phyloP scores from a whole-genome alignment of 2,329 filamentous ascomycete species.

The Xylaria polymorpha region DNA sequence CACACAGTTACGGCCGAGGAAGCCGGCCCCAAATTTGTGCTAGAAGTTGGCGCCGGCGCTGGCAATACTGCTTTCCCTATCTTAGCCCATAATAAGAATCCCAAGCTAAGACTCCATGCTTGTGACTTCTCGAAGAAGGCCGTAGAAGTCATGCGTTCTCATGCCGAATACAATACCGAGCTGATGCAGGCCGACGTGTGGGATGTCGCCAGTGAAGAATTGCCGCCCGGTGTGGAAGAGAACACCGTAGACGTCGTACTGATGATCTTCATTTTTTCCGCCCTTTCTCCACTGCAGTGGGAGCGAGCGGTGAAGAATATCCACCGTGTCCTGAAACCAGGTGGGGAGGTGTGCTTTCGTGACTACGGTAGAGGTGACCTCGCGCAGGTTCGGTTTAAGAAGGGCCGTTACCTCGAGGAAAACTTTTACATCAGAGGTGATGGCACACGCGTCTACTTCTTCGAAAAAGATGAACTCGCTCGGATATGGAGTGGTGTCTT shows the following conservation, averaged over 20 bases:
- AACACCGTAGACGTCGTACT: conserved; percentile 91
- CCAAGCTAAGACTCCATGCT: conserved; percentile 83
- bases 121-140: conserved; percentile 97
- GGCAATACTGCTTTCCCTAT: conserved; percentile 97
- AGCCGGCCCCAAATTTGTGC: conserved; percentile 75
- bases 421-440: conserved; percentile 98
- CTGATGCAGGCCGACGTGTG: conserved; percentile 91
- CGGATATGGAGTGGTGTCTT: conserved; percentile 74
- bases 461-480: conserved; percentile 84
- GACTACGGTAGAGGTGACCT: conserved; percentile 97
- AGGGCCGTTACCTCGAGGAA: conserved; percentile 91
- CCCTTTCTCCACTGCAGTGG: conserved; percentile 88
- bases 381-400: conserved; percentile 96
- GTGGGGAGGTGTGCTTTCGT: conserved; percentile 92
- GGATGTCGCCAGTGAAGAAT: conserved; percentile 79
- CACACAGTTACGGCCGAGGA: conserved; percentile 76
- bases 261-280: conserved; percentile 98
- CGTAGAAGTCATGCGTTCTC: conserved; percentile 88
- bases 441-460: conserved; percentile 97
- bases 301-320: conserved; percentile 83
- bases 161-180: conserved; percentile 78
- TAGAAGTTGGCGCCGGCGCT: conserved; percentile 95
- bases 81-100: conserved; percentile 84
- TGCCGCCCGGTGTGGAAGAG: conserved; percentile 81
- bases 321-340: conserved; percentile 84